Conservation (phyloP, 805 yeast species). For the Schwanniomyces vanrijiae region DNA sequence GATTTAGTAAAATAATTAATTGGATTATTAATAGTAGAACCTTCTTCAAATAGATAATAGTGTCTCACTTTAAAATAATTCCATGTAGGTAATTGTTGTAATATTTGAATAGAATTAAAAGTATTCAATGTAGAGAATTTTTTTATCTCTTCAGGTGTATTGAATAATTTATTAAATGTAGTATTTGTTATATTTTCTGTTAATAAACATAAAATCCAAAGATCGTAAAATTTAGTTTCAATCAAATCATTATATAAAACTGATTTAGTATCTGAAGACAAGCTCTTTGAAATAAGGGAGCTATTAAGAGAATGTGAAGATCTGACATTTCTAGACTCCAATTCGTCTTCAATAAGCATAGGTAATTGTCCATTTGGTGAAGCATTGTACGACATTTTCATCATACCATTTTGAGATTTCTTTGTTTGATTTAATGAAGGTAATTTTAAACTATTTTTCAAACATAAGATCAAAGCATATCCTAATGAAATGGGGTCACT, state of each 20-base stretch:
- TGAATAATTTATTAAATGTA: conserved; percentile 12
- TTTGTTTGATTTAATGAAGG: conserved; percentile 26
- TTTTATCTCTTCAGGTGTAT: conserved; percentile 8
- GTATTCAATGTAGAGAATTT: not conserved
- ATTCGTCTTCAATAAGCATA: conserved; percentile 51
- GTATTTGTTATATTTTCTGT: conserved; percentile 13
- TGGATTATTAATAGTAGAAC: not conserved
- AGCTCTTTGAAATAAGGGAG: conserved; percentile 1
- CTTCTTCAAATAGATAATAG: conserved; percentile 19
- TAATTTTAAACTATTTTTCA: conserved; percentile 42
- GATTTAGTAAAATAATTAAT: not conserved
- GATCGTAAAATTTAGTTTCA: conserved; percentile 50
- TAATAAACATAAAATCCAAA: conserved; percentile 41
- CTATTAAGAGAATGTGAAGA: conserved; percentile 7
- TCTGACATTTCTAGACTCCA: conserved; percentile 30
- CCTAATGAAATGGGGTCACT: conserved; percentile 60
- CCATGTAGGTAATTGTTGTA: conserved; percentile 24
- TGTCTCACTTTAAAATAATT: conserved; percentile 24
- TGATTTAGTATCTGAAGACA: conserved; percentile 4
- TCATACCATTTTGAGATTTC: conserved; percentile 31
- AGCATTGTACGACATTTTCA: conserved; percentile 49
- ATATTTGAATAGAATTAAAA: conserved; percentile 14
- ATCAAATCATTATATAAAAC: conserved; percentile 41
- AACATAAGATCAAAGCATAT: conserved; percentile 45
- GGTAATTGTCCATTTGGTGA: conserved; percentile 54